phyloP scores from a whole-genome alignment of 768 basidiomycete species.

The Rhodotorula diobovata region DNA sequence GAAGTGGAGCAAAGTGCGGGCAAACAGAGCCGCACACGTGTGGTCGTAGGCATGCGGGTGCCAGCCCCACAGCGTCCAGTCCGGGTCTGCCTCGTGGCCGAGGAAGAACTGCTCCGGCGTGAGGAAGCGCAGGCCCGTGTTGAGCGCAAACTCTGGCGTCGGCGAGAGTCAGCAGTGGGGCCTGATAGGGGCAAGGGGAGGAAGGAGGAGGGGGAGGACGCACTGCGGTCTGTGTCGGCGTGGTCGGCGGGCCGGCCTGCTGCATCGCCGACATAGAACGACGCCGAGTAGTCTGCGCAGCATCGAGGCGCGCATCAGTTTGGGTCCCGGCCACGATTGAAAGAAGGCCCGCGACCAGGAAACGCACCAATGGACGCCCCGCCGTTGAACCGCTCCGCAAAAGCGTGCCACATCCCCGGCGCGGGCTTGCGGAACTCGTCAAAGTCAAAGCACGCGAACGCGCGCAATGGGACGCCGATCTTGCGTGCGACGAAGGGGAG shows the following conservation, averaged over 20 bases:
- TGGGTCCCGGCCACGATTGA: too few species aligned
- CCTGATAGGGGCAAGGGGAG: background rate
- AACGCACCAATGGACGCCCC: conserved; percentile 43
- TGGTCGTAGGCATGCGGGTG: conserved; percentile 2
- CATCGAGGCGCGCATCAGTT: too few species aligned
- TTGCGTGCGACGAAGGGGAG: conserved; percentile 1
- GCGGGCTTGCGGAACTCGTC: conserved; percentile 48
- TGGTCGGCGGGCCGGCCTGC: conserved; percentile 49
- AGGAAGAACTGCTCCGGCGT: conserved; percentile 20
- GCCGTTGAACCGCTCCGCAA: conserved; percentile 38
- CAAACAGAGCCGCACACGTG: background rate
- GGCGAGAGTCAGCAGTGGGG: background rate
- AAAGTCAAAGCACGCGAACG: conserved; percentile 45
- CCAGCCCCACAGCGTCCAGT: conserved; percentile 3
- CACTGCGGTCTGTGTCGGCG: conserved; percentile 39
- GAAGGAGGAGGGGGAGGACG: background rate
- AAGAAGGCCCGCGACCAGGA: too few species aligned
- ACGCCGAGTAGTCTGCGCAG: conserved; percentile 43
- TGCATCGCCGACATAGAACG: conserved; percentile 49
- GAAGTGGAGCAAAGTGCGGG: too few species aligned
- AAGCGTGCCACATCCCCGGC: conserved; percentile 46
- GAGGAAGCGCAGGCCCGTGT: conserved; percentile 5
- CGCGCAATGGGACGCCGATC: conserved; percentile 42
- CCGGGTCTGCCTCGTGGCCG: background rate
- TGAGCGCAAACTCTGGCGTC: conserved; percentile 31